Base-by-base conservation (phyloP, 2,329 filamentous ascomycete species). In the Talaromyces pinophilus region DNA sequence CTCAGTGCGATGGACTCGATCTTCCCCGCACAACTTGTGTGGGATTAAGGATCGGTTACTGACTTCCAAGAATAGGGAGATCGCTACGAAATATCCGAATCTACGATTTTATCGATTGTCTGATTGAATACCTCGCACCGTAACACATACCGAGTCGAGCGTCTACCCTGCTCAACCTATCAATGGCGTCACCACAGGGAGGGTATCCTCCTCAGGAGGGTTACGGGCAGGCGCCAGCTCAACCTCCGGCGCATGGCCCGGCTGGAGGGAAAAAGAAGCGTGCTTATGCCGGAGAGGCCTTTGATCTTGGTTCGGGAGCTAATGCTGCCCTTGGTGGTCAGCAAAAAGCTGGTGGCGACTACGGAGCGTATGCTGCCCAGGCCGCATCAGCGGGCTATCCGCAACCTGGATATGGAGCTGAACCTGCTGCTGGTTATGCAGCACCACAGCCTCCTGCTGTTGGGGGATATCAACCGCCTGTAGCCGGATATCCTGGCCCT, bases 231-330 rank as follows among this genome's bases (percentile, higher is more conserved):
- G 79, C 77, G 70, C 75, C 75, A 57, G 74, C 73, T 63, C 71
- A 75, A 69, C 75, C 76, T 62, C 70, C 76, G 46, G 74, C 70
- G 60, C 72, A 76, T 63, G 77, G 71, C 40, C 70, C 72, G 50
- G 72, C 79, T 65, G 79, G 73, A 66, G 78, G 77, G 52, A 77
- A 73, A 83, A 97, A 97, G 87, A 97, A 96, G 86, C 87, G 93
- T 83, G 90, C 91, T 66, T 98, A 98, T 82, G 95, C 95, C 64
- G 92, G 92, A 66, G 91, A 96, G 79, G 94, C 94, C 55, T 99
- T 96, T 79, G 94, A 96, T 67, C 95, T 98, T 73, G 92, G 91
- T 61, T 86, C 87, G 61, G 95, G 94, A 73, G 92, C 91, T 75
- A 98, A 98, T 85, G 88, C 90, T 66, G 86, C 82, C 61, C 78